Conservation (phyloP, 805 yeast genomes). For the Kuraishia cidri region DNA sequence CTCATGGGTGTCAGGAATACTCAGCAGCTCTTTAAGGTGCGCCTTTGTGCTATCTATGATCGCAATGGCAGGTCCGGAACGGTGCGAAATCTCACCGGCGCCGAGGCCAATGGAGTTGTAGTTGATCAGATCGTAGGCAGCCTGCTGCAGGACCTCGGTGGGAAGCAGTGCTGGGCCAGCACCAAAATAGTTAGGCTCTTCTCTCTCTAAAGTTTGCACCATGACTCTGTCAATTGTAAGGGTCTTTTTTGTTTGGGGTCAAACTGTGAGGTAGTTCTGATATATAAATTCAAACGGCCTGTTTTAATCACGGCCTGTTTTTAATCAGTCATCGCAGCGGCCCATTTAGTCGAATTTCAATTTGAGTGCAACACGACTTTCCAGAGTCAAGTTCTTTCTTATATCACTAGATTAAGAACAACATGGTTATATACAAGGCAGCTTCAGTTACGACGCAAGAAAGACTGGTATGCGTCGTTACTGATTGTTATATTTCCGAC, state of each 20-base stretch:
- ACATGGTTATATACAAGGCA: neutral
- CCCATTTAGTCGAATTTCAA: too few relatives aligned
- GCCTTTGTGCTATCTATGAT: slow-evolving; percentile 73
- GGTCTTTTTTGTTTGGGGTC: too few relatives aligned
- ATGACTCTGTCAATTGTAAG: too few relatives aligned
- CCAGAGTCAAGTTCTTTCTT: too few relatives aligned
- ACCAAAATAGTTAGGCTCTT: slow-evolving; percentile 79
- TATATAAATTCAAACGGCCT: too few relatives aligned
- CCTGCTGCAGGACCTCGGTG: slow-evolving; percentile 73
- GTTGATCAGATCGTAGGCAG: slow-evolving; percentile 74
- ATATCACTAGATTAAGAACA: too few relatives aligned
- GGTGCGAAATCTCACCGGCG: slow-evolving; percentile 92
- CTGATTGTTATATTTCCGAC: slow-evolving; percentile 73
- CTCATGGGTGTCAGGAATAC: slow-evolving; percentile 88
- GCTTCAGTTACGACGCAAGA: slow-evolving; percentile 38
- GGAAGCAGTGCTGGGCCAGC: slow-evolving; percentile 99
- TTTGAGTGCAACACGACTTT: too few relatives aligned
- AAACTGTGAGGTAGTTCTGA: too few relatives aligned
- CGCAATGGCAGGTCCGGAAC: slow-evolving; percentile 73
- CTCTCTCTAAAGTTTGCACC: too few relatives aligned
- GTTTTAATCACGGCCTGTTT: too few relatives aligned
- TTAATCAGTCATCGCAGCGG: too few relatives aligned
- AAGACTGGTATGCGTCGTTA: slow-evolving; percentile 85
- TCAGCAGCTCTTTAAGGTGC: slow-evolving; percentile 52
- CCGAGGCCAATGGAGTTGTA: slow-evolving; percentile 73